Conservation (phyloP, 2,329 filamentous ascomycete species). For the Colletotrichum tropicale region DNA sequence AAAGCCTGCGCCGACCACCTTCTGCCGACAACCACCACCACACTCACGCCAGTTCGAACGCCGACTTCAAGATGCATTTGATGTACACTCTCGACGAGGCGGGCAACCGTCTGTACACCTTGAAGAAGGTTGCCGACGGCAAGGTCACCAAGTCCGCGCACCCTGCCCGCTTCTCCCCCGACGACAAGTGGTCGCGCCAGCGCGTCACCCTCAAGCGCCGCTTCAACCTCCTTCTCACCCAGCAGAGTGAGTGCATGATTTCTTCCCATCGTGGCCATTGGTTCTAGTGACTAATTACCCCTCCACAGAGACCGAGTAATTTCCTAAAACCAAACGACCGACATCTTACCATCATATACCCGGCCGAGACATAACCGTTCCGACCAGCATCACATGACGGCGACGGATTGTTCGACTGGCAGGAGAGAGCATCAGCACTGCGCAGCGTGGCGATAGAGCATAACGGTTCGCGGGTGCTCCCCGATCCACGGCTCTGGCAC, state of each 20-base stretch:
- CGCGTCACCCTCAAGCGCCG: constrained; percentile 94
- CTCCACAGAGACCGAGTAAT: neutral
- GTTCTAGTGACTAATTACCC: neutral
- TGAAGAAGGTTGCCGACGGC: constrained; percentile 88
- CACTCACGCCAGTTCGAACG: neutral
- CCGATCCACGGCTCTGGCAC: neutral
- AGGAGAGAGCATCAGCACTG: neutral
- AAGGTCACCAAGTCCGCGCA: constrained; percentile 95
- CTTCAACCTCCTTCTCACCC: constrained; percentile 85
- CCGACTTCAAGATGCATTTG: constrained; percentile 12
- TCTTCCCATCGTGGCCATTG: neutral
- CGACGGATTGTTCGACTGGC: neutral
- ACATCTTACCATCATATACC: neutral
- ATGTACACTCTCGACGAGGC: constrained; percentile 81
- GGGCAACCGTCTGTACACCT: constrained; percentile 92
- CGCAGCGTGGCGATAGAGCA: neutral
- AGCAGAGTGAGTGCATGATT: constrained; percentile 60
- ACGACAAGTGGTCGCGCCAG: constrained; percentile 98
- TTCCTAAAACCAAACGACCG: neutral
- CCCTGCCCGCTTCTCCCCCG: constrained; percentile 94
- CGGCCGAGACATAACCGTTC: neutral
- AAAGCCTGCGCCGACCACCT: neutral
- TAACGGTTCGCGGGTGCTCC: neutral
- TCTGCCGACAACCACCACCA: neutral
- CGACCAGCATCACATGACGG: neutral